Base-by-base conservation (phyloP, 1,284 basidiomycete genomes). In the Meira miltonrushii region DNA sequence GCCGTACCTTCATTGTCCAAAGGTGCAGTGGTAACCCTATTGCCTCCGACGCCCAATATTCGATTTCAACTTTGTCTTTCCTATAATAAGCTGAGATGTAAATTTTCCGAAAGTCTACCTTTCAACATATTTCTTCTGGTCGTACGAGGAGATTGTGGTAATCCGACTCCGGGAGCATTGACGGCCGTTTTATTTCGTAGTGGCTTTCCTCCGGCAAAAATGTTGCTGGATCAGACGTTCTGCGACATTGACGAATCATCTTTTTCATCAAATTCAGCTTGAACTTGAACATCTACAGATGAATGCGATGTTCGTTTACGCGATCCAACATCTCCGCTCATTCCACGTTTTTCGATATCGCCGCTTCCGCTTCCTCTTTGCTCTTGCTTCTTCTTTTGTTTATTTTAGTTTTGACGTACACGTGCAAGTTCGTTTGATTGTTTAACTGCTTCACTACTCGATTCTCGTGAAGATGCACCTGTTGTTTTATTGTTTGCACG, bases 81-180 rank as follows among this genome's bases (percentile, higher is more conserved):
- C 90, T 90, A 92, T 5, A 93, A 79, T 66, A 94, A 74, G 69
- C 92, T 89, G 51, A 87, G 82, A 19, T 90, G 82, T 61, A 94
- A 79, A 62, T 86, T 88, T 80, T 93, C 91, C 50, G 88, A 88
- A 73, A 94, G 81, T 79, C 93, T 91, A 21, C 86, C 87, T 59
- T 85, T 82, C 53, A 93, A 82, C 89, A 93, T 92, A 69, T 85
- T 84, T 52, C 88, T 82, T 4, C 90, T 83, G 13, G 89, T 92
- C 39, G 91, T 90, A 33, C 88, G 84, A 0, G 91, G 91, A 1
- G 90, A 89, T 67, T 87, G 87, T 0, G 90, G 88, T 28, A 84
- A 81, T 0, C 85, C 83, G 62, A 60, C 25, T 62, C 59, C 39
- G 8, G 44, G 44, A 46, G 23, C 23, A 21, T 21, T 46, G 17